These are phyloP conservation scores for Mortierella sp. DNA, from an alignment of 371 early-diverging fungal species.

Conservation along the genomic window DNA sequence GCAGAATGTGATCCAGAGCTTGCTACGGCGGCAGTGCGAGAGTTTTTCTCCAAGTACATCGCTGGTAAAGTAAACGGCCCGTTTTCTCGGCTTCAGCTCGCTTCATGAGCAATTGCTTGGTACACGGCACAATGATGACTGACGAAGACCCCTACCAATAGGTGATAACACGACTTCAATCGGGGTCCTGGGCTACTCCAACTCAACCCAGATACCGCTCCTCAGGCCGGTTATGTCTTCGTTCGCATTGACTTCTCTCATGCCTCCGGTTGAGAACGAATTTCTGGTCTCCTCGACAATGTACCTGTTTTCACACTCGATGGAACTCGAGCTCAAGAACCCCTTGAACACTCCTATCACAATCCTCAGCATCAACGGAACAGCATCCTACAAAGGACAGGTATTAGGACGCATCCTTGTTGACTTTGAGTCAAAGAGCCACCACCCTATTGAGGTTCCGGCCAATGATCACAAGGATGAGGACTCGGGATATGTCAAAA, in stretches of 20 bases:
- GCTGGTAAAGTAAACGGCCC: slow-evolving; percentile 24
- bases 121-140: too few relatives aligned
- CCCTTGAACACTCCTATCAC: slow-evolving; percentile 40
- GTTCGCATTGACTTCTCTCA: slow-evolving; percentile 21
- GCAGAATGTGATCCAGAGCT: slow-evolving; percentile 30
- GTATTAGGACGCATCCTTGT: slow-evolving; percentile 36
- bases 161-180: slow-evolving; percentile 46
- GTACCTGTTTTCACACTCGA: slow-evolving; percentile 27
- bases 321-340: slow-evolving; percentile 39
- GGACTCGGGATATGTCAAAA: slow-evolving; percentile 48
- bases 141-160: background rate
- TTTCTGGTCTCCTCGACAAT: slow-evolving; percentile 46
- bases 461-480: slow-evolving; percentile 50
- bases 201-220: slow-evolving; percentile 34
- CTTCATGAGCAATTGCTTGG: too few relatives aligned
- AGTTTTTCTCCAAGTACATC: slow-evolving; percentile 49
- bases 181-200: slow-evolving; percentile 30
- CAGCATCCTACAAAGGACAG: slow-evolving; percentile 45
- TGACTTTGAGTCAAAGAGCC: slow-evolving; percentile 37
- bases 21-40: slow-evolving; percentile 31
- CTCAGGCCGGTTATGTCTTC: slow-evolving; percentile 41
- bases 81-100: background rate
- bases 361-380: slow-evolving; percentile 45
- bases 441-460: slow-evolving; percentile 44
- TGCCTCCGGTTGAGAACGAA: slow-evolving; percentile 33